Percentiles rank a stretch among this genome's conserved stretches.
Conservation (phyloP, 208 protist genomes). For the Balamuthia mandrillaris region DNA sequence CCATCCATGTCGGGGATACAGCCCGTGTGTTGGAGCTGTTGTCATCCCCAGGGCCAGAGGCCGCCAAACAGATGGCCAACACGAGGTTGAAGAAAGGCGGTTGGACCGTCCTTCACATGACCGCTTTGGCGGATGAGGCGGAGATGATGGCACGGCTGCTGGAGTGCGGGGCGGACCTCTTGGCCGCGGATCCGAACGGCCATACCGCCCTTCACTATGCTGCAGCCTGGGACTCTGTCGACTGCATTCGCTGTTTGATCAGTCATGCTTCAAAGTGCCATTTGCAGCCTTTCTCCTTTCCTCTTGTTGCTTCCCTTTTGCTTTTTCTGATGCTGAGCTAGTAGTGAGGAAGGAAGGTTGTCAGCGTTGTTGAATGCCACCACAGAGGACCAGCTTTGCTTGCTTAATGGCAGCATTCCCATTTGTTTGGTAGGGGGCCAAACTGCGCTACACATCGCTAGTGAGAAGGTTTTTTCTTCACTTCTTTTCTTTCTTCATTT, state of each 20-base stretch:
- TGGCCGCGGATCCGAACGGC: background rate
- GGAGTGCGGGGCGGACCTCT: background rate
- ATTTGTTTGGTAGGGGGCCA: background rate
- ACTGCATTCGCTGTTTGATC: background rate
- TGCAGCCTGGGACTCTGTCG: background rate
- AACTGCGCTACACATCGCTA: background rate
- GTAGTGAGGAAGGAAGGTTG: background rate
- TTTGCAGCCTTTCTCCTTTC: no score
- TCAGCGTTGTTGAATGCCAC: background rate
- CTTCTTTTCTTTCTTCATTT: background rate
- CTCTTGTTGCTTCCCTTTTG: no score
- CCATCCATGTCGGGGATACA: background rate
- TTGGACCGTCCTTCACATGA: background rate
- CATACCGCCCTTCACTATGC: background rate
- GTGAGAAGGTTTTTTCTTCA: background rate
- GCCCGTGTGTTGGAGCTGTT: background rate
- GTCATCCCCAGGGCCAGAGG: background rate
- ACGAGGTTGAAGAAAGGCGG: no score
- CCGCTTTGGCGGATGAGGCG: background rate
- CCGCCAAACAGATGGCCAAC: background rate
- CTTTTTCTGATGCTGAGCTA: background rate
- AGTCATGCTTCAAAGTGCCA: no score
- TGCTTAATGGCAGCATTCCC: constrained; percentile 12
- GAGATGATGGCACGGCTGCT: background rate
- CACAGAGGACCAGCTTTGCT: background rate